Base-by-base conservation (phyloP, 495 filamentous ascomycete species). In the Penicillium herquei region DNA sequence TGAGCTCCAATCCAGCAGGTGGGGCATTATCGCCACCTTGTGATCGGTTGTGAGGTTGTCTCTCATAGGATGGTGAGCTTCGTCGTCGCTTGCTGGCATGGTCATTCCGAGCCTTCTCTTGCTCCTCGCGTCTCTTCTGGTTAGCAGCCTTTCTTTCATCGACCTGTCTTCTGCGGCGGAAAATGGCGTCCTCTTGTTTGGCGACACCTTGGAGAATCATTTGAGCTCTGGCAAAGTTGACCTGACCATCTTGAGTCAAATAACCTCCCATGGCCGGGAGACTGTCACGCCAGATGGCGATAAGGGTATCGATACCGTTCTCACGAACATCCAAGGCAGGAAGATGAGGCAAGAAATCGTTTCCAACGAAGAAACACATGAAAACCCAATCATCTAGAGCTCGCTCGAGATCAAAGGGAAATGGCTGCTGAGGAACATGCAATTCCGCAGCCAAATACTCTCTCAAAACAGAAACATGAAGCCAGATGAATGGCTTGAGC, bases 351-450 rank as follows among this genome's bases (percentile, higher is more conserved):
- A 99, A 77, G 75, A 99, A 99, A 78, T 99, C 95, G 69, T 99
- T 99, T 61, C 94, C 94, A 55, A 99, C 94, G 69, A 99, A 99
- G 74, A 96, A 99, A 77, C 94, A 99, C 93, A 99, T 96, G 72
- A 99, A 99, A 13, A 99, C 91, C 94, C 95, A 98, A 71, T 99
- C 94, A 76, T 99, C 94, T 51, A 99, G 78, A n/a, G 95, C 94
- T 60, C 94, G 83, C 68, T 99, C 94, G 31, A 97, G 77, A 69
- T 99, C 91, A 65, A 90, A 90, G 60, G 84, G 84, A 58, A 91
- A 90, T 43, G 86, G 85, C 48, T 91, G 90, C 33, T 82, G 78
- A 40, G 90, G 88, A 31, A 96, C 84, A 61, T 88, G 79, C 53
- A 99, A 83, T 70, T 99, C 94, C 49, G 85, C 87, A 56, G 85